phyloP scores from a whole-genome alignment of 2,329 filamentous ascomycete genomes.

The Microcyclosporella mali region DNA sequence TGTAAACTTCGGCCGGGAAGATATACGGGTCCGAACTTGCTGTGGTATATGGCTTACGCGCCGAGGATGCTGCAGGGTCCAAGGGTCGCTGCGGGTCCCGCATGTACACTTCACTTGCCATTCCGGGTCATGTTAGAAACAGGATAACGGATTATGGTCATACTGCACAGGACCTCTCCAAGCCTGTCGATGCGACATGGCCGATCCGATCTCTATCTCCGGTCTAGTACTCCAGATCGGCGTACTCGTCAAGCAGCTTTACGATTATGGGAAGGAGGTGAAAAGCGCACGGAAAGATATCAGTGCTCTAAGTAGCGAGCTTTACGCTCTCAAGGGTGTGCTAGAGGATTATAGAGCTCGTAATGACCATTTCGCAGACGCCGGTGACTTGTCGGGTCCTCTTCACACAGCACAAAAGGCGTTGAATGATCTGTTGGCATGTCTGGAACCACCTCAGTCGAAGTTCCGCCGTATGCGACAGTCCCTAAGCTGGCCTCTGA shows the following conservation, averaged over 20 bases:
- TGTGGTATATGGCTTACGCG: no score
- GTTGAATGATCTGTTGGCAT: neutral
- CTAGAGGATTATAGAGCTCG: neutral
- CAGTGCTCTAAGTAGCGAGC: neutral
- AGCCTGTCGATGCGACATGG: no score
- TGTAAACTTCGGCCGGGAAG: no score
- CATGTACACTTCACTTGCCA: no score
- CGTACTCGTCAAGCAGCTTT: neutral
- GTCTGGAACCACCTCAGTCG: neutral
- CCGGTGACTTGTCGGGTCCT: neutral
- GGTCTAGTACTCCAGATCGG: no score
- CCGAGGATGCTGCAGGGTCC: no score
- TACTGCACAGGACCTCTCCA: no score
- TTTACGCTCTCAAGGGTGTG: neutral
- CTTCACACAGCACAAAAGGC: neutral
- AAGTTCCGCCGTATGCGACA: neutral
- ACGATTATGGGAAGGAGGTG: neutral
- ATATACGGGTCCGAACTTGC: no score
- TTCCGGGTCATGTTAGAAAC: no score
- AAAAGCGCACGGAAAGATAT: neutral
- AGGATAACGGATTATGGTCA: no score
- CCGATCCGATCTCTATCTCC: no score
- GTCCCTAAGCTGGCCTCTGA: neutral
- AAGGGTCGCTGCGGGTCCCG: no score
- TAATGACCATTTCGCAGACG: neutral